Percentiles rank a stretch among this genome's conserved stretches.
phyloP scores from a whole-genome alignment of 768 basidiomycete genomes.

The Lentinula edodes region DNA sequence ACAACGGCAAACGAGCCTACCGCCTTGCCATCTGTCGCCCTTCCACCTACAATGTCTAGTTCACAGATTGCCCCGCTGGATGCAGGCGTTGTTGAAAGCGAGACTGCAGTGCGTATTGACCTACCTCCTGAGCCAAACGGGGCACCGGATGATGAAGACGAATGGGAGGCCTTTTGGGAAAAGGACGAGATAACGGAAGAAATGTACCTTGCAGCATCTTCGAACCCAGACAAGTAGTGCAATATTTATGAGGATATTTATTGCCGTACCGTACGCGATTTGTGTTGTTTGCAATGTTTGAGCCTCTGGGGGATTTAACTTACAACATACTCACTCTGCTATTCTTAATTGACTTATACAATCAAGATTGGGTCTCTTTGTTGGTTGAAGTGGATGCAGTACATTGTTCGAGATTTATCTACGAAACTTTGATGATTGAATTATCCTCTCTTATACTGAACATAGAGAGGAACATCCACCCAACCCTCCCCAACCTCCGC shows the following conservation, averaged over 20 bases:
- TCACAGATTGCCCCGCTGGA: conserved; percentile 29
- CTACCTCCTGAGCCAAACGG: conserved; percentile 15
- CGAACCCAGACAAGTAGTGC: background rate
- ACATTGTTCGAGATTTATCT: too few species aligned
- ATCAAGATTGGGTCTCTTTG: too few species aligned
- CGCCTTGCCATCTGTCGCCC: conserved; percentile 10
- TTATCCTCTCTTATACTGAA: background rate
- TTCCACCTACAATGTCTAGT: background rate
- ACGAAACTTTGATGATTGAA: too few species aligned
- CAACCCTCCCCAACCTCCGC: background rate
- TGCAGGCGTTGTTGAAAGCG: conserved; percentile 24
- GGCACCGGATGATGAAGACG: conserved; percentile 23
- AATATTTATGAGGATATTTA: too few species aligned
- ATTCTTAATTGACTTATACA: too few species aligned
- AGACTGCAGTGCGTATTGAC: conserved; percentile 10
- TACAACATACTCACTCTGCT: too few species aligned
- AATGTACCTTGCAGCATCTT: conserved; percentile 13
- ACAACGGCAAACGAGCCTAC: background rate
- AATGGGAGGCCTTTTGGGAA: conserved; percentile 46
- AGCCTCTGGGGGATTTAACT: too few species aligned
- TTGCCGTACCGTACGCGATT: too few species aligned
- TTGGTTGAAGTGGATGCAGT: too few species aligned
- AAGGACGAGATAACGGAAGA: conserved; percentile 36
- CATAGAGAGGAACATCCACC: conserved; percentile 3
- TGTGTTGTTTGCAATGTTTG: too few species aligned